Conservation (phyloP, 192 early-diverging fungal genomes). For the Spinellus fusiger region DNA sequence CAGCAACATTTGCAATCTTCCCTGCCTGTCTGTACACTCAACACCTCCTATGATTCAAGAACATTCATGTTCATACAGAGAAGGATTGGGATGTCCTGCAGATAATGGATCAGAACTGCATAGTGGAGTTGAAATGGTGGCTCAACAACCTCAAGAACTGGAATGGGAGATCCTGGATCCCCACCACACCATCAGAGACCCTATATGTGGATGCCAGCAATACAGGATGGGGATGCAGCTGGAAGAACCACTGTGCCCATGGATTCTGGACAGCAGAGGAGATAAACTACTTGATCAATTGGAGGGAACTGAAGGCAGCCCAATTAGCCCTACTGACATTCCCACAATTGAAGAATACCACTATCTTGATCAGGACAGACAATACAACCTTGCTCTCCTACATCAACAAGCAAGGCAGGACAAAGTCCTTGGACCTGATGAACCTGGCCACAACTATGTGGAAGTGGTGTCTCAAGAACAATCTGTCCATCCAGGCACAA, state of each 20-base stretch:
- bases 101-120: neutral
- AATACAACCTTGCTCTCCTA: too few relatives aligned
- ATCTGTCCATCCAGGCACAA: neutral
- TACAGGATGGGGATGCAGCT: slow-evolving; percentile 19
- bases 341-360: neutral
- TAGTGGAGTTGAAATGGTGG: neutral
- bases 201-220: slow-evolving; percentile 23
- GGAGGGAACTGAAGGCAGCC: slow-evolving; percentile 20
- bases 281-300: slow-evolving; percentile 19
- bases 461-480: slow-evolving; percentile 3
- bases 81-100: slow-evolving; percentile 5
- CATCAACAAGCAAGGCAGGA: too few relatives aligned
- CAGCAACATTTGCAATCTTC: slow-evolving; percentile 25
- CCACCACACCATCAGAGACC: slow-evolving; percentile 3
- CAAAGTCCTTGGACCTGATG: too few relatives aligned
- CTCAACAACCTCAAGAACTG: neutral
- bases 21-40: slow-evolving; percentile 23
- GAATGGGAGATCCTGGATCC: slow-evolving; percentile 22
- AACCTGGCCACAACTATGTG: neutral
- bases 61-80: neutral
- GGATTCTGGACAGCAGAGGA: slow-evolving; percentile 12
- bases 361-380: too few relatives aligned
- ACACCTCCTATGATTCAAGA: slow-evolving; percentile 24
- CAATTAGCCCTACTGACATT: neutral
- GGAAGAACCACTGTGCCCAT: neutral